Base-by-base conservation (phyloP, 768 basidiomycete species). In the Mycena sanguinolenta region DNA sequence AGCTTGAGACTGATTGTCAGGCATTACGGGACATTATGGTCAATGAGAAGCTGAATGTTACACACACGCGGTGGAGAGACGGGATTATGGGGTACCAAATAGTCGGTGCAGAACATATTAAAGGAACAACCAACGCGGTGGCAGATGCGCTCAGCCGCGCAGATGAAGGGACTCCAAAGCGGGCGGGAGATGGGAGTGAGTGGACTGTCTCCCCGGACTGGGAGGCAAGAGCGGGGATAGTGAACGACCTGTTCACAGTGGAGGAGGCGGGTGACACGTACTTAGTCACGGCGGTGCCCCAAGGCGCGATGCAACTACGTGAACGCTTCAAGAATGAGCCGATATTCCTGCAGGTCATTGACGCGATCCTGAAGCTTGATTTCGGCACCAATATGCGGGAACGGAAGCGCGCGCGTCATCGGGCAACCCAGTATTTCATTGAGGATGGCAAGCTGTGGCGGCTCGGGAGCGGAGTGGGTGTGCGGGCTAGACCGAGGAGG, bases 11-110 rank as follows among this genome's bases (percentile, higher is more conserved):
- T 0, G 64, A 65, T 23, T 65, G 64, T 30, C 39, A 32, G 28
- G 77, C 77, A 0, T 58, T 82, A 1, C 13, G 67, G 14, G 77
- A 79, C 44, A 63, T 79, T 0, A 65, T 81, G 16, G n/a, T 59
- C 0, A 78, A 63, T 58, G 72, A 73, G 52, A 70, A 73, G 7
- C 63, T 76, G 13, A 70, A 58, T 23, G 53, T 66, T 5, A 64
- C 63, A 0, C 79, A 81, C 58, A 70, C 75, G 0, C 30, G 75
- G 10, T 82, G 79, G 80, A 16, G 65, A 3, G 77, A 82, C 25
- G 66, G 77, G 3, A 65, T 82, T 1, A 21, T 78, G 0, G 60
- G 59, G 0, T 50, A 75, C 46, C 50, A 74, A 27, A 76, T 81
- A 32, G 59, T 66, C 0, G 74, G 72, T 12, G 72, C 74, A 13